These are phyloP conservation scores for Rugonectria rugulosa DNA, from an alignment of 2,329 filamentous ascomycete species.

Conservation along the genomic window DNA sequence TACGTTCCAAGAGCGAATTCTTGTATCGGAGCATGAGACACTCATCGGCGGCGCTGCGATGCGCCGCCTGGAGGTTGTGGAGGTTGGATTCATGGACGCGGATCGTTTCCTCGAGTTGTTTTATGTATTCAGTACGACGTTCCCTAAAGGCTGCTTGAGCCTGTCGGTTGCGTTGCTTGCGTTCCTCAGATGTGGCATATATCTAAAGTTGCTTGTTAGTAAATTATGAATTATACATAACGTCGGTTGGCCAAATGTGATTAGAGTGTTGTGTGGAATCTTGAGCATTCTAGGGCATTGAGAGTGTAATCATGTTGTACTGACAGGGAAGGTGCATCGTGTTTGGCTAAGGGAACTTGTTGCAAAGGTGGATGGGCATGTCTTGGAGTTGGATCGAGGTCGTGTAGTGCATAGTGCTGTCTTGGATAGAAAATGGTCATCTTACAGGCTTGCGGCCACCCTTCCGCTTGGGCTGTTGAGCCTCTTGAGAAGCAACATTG, in stretches of 20 bases:
- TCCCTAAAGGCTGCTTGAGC: constrained; percentile 97
- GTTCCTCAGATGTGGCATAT: constrained; percentile 97
- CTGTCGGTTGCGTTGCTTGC: constrained; percentile 96
- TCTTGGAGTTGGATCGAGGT: too few species aligned
- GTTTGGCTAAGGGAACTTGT: neutral
- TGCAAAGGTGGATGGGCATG: too few species aligned
- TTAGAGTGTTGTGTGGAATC: neutral
- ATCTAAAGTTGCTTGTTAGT: constrained; percentile 67
- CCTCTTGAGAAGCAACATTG: constrained; percentile 55
- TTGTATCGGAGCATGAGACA: constrained; percentile 99
- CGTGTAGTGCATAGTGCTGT: too few species aligned
- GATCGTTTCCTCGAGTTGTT: constrained; percentile 97
- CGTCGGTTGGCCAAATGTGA: neutral
- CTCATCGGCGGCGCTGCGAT: constrained; percentile 93
- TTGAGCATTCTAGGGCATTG: too few species aligned
- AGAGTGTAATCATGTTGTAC: too few species aligned
- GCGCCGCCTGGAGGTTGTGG: constrained; percentile 90
- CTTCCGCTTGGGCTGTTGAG: constrained; percentile 87
- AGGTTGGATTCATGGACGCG: constrained; percentile 95
- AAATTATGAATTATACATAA: constrained; percentile 21
- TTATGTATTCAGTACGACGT: constrained; percentile 97
- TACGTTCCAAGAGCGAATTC: constrained; percentile 94
- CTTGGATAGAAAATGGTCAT: constrained; percentile 45
- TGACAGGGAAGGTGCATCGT: neutral
- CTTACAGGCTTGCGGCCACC: constrained; percentile 95